Base-by-base conservation (phyloP, 352 stramenopile species). In the Globisporangium paddicum region DNA sequence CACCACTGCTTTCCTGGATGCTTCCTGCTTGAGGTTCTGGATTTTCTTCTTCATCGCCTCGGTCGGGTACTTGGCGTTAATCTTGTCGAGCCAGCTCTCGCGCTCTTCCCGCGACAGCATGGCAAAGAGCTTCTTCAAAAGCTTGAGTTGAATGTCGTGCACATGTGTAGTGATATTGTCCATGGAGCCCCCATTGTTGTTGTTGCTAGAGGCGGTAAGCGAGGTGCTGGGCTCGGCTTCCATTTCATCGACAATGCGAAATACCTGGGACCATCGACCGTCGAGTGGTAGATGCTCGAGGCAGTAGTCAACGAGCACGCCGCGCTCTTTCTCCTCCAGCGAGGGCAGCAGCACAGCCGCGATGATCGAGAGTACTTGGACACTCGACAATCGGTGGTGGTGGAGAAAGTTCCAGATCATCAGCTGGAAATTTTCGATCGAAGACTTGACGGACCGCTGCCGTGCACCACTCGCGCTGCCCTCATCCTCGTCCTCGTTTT, bases 361-460 rank as follows among this genome's bases (percentile, higher is more conserved):
- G 21, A 84, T 40, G 5, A 90, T 52, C 25, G 77, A 45, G 16
- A 79, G 63, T 18, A 90, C 41, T 46, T 90, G 71, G 0, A 65
- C 42, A 35, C 79, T 86, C 2, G 77, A 67, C 3, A 82, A 51
- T 7, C 67, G 69, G 37, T 90, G 69, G 28, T 76, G 71, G 28
- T 74, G 77, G 4, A 87, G 38, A 19, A 82, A 87, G 45, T 81
- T 90, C 67, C 76, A 70, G 51, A 87, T 67, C 35, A 87, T 72
- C 34, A 85, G 61, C 62, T 87, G 73, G 46, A 90, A 84, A 23
- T 71, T 64, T 25, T 90, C 79, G 47, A 82, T 68, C 13, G 63
- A 72, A 5, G 52, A 62, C 19, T 65, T 48, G 1, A 49, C 46
- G 7, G 40, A 42, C 26, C 52, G 35, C 28, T 53, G 41, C 2